Evolutionary conservation across 2,329 filamentous ascomycete genomes (phyloP).

Genomic region (Mollisiaceae sp.): DNA sequence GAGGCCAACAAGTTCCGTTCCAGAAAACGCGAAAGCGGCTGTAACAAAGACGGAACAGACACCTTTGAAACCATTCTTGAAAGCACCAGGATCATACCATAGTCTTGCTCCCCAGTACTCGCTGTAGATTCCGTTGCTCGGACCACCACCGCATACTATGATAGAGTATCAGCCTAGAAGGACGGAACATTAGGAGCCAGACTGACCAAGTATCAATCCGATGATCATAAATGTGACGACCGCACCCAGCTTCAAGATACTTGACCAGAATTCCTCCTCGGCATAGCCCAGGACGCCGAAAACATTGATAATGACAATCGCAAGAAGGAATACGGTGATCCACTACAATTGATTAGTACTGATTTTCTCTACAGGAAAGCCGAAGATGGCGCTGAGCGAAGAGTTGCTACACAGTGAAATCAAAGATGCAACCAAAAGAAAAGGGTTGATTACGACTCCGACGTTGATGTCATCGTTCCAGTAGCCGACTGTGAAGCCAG

Average conservation of each 20-base stretch:
- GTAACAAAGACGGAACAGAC: constrained; percentile 78
- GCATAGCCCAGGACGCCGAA: constrained; percentile 88
- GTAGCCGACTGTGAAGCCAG: constrained; percentile 79
- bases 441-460: constrained; percentile 51
- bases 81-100: constrained; percentile 80
- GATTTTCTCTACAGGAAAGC: too few relatives aligned
- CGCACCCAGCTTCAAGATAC: constrained; percentile 81
- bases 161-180: constrained; percentile 20
- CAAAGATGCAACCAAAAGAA: too few relatives aligned
- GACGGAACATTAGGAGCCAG: background rate
- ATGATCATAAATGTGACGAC: constrained; percentile 84
- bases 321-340: constrained; percentile 77
- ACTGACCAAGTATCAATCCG: constrained; percentile 27
- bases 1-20: constrained; percentile 76
- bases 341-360: constrained; percentile 49
- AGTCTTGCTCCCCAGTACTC: constrained; percentile 64
- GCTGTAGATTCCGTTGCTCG: constrained; percentile 70
- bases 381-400: too few relatives aligned
- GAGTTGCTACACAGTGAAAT: too few relatives aligned
- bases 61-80: constrained; percentile 81
- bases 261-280: constrained; percentile 86
- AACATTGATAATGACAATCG: constrained; percentile 81
- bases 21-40: constrained; percentile 75
- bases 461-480: constrained; percentile 65
- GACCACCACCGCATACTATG: constrained; percentile 74